A percentile compares a stretch with the other conserved stretches of the same genome.
phyloP scores from a whole-genome alignment of 164 flowering plant species.

The Akebia trifoliata region DNA sequence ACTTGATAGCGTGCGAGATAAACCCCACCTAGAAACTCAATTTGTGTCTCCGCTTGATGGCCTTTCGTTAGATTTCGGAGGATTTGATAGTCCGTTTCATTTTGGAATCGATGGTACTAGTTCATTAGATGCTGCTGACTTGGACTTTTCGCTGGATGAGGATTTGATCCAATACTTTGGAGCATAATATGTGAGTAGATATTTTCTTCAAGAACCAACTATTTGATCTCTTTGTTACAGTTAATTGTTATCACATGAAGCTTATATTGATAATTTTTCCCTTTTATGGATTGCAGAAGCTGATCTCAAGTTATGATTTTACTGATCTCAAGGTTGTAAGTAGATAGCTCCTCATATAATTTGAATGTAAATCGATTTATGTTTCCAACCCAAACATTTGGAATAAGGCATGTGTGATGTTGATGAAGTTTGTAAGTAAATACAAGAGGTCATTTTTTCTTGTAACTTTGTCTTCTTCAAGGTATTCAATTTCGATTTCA shows the following conservation, averaged over 20 bases:
- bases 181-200: constrained; percentile 29
- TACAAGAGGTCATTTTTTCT: too few relatives aligned
- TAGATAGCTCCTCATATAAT: too few relatives aligned
- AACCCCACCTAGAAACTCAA: constrained; percentile 33
- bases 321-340: too few relatives aligned
- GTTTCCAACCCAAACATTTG: too few relatives aligned
- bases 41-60: constrained; percentile 38
- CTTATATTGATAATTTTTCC: not conserved
- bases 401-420: too few relatives aligned
- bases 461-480: too few relatives aligned
- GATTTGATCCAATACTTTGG: constrained; percentile 50
- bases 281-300: too few relatives aligned
- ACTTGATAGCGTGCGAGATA: constrained; percentile 30
- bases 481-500: too few relatives aligned
- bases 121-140: constrained; percentile 27
- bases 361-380: too few relatives aligned
- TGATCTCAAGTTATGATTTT: too few relatives aligned
- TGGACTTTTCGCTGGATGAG: constrained; percentile 31
- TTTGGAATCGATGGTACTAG: constrained; percentile 27
- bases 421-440: too few relatives aligned
- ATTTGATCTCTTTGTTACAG: not conserved
- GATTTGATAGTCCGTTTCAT: constrained; percentile 29
- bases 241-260: not conserved
- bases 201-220: not conserved
- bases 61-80: constrained; percentile 32